These are phyloP conservation scores for Pleurotus tuoliensis DNA, from an alignment of 768 basidiomycete genomes.

Conservation along the genomic window DNA sequence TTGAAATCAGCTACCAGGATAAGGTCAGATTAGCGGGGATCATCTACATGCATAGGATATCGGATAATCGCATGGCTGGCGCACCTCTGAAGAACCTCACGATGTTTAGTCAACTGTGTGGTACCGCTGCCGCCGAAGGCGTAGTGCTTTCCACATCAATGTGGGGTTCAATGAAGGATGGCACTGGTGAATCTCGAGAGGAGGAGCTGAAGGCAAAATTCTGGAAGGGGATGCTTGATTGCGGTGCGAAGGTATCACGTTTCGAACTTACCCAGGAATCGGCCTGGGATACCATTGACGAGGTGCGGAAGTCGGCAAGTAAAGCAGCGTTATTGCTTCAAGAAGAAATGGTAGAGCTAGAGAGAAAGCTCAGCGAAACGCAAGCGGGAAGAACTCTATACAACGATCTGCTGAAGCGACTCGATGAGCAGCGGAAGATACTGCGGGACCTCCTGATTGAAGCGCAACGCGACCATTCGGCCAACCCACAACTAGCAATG, in stretches of 20 bases:
- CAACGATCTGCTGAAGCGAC: constrained; percentile 18
- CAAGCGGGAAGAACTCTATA: constrained; percentile 26
- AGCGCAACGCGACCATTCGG: neutral
- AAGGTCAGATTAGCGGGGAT: constrained; percentile 30
- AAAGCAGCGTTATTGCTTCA: constrained; percentile 20
- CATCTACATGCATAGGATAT: constrained; percentile 43
- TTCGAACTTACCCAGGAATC: constrained; percentile 17
- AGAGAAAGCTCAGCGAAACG: constrained; percentile 23
- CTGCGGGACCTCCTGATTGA: neutral
- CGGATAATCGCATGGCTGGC: constrained; percentile 35
- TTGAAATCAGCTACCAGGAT: constrained; percentile 17
- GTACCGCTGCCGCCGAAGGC: constrained; percentile 35
- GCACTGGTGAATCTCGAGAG: neutral
- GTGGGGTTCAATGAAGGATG: constrained; percentile 35
- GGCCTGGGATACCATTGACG: constrained; percentile 25
- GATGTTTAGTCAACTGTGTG: constrained; percentile 48
- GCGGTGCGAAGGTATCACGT: constrained; percentile 22
- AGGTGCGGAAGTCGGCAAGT: neutral
- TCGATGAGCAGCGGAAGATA: constrained; percentile 21
- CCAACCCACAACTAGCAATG: neutral
- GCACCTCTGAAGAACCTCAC: constrained; percentile 39
- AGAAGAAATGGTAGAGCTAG: constrained; percentile 27
- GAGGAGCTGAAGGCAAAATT: constrained; percentile 13
- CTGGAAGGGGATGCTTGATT: constrained; percentile 24
- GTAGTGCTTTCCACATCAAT: constrained; percentile 47